These are phyloP conservation scores for Claviceps monticola DNA, from an alignment of 2,329 filamentous ascomycete genomes.

Conservation along the genomic window DNA sequence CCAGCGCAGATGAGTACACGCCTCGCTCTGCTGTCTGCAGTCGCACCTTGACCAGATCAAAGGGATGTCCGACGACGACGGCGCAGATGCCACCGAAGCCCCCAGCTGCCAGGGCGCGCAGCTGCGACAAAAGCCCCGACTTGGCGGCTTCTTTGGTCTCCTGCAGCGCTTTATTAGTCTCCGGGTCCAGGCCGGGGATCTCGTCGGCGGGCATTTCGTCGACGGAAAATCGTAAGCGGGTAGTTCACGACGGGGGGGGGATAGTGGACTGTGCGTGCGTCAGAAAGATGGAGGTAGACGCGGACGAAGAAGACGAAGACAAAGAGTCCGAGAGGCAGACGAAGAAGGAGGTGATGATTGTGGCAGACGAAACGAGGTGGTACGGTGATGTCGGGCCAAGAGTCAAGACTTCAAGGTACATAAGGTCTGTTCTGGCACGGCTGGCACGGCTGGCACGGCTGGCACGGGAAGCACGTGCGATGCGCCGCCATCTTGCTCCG, in stretches of 20 bases:
- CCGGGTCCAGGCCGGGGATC: slow-evolving; percentile 28
- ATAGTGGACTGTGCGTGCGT: not conserved
- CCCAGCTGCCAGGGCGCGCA: slow-evolving; percentile 76
- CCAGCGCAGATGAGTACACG: slow-evolving; percentile 78
- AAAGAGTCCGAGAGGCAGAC: too few species aligned
- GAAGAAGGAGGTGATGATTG: too few species aligned
- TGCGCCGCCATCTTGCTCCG: too few species aligned
- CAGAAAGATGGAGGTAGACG: slow-evolving; percentile 8
- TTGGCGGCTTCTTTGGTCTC: slow-evolving; percentile 24
- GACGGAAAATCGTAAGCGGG: not conserved
- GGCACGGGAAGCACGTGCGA: too few species aligned
- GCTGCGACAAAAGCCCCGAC: slow-evolving; percentile 30
- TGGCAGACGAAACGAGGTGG: too few species aligned
- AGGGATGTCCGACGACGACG: slow-evolving; percentile 88
- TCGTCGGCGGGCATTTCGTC: slow-evolving; percentile 20
- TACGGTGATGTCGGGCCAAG: too few species aligned
- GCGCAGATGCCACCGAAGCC: slow-evolving; percentile 90
- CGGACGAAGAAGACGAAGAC: too few species aligned
- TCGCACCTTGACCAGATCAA: slow-evolving; percentile 94
- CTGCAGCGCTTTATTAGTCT: slow-evolving; percentile 24
- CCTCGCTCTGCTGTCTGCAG: slow-evolving; percentile 92
- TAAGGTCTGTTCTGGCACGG: too few species aligned
- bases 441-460: too few species aligned
- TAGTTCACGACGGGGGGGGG: too few species aligned
- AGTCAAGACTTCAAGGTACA: too few species aligned